A percentile compares a stretch with the other conserved stretches of the same genome.
Conservation (phyloP, 768 basidiomycete genomes). For the Leucocoprinus birnbaumii region DNA sequence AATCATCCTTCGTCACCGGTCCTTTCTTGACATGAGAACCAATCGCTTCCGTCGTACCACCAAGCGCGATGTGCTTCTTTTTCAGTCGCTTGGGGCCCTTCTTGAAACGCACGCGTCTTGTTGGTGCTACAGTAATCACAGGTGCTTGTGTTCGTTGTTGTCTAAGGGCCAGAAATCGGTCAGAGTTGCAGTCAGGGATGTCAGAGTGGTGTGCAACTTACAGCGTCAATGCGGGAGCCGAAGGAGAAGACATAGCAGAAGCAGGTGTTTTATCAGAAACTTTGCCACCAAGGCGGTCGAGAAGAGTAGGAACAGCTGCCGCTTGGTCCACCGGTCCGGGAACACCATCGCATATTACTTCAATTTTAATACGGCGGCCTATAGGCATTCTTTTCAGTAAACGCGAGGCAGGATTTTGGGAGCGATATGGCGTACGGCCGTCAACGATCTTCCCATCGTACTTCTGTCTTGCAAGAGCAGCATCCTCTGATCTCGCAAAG, state of each 20-base stretch:
- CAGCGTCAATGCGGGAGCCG: constrained; percentile 7
- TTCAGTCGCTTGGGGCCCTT: constrained; percentile 77
- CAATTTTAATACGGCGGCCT: constrained; percentile 69
- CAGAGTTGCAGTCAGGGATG: neutral
- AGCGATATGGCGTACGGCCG: constrained; percentile 36
- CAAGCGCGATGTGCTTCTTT: constrained; percentile 31
- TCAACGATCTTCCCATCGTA: constrained; percentile 80
- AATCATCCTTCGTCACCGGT: constrained; percentile 45
- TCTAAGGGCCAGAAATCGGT: neutral
- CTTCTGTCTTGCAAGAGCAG: constrained; percentile 57
- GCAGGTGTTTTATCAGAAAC: constrained; percentile 2
- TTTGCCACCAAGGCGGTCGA: constrained; percentile 13
- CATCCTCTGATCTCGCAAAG: constrained; percentile 65
- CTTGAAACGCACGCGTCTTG: constrained; percentile 48
- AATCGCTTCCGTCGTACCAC: neutral
- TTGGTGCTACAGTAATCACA: constrained; percentile 24
- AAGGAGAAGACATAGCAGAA: neutral
- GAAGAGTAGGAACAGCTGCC: neutral
- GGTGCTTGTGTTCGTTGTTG: constrained; percentile 12
- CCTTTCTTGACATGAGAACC: constrained; percentile 2
- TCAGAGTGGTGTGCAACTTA: neutral
- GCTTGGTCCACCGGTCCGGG: constrained; percentile 18
- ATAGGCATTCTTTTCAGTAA: neutral
- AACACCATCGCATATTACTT: constrained; percentile 53
- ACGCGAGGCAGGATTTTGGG: neutral